phyloP scores from a whole-genome alignment of 129 eudicot genomes.

The Chrysanthemum seticuspe region DNA sequence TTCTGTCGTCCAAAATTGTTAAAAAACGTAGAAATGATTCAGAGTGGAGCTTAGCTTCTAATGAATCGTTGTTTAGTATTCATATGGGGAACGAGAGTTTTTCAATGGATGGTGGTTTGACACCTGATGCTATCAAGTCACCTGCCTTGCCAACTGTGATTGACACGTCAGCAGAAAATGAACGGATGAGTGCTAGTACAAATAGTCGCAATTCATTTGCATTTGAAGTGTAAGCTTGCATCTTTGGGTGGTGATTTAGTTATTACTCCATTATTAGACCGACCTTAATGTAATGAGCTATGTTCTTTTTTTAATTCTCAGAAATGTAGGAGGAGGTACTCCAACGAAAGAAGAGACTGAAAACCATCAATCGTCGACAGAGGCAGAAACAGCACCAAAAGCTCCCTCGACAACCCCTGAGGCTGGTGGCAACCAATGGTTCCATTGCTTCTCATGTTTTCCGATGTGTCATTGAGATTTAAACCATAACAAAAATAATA shows the following conservation, averaged over 20 bases:
- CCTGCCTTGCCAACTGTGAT: slow-evolving; percentile 38
- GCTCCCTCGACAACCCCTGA: slow-evolving; percentile 33
- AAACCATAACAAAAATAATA: neutral
- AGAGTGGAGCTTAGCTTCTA: slow-evolving; percentile 79
- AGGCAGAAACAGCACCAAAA: slow-evolving; percentile 25
- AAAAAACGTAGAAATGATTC: slow-evolving; percentile 30
- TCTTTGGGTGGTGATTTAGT: neutral
- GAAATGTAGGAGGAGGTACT: slow-evolving; percentile 53
- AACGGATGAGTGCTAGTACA: slow-evolving; percentile 30
- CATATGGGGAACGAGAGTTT: slow-evolving; percentile 68
- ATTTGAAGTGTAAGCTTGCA: slow-evolving; percentile 58
- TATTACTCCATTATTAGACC: neutral
- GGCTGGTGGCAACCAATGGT: slow-evolving; percentile 49
- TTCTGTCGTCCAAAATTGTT: slow-evolving; percentile 47
- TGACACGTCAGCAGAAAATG: slow-evolving; percentile 41
- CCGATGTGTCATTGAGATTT: slow-evolving; percentile 45
- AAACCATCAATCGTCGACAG: slow-evolving; percentile 26
- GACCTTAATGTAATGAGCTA: neutral
- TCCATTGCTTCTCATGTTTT: slow-evolving; percentile 51
- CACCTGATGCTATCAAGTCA: slow-evolving; percentile 27
- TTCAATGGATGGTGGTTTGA: slow-evolving; percentile 42
- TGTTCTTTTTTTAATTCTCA: slow-evolving; percentile 25
- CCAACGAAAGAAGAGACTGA: slow-evolving; percentile 32
- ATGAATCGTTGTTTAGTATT: slow-evolving; percentile 78
- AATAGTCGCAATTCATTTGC: slow-evolving; percentile 57